phyloP scores from a whole-genome alignment of 78 protist species.

The Dictyostelium capitatum region DNA sequence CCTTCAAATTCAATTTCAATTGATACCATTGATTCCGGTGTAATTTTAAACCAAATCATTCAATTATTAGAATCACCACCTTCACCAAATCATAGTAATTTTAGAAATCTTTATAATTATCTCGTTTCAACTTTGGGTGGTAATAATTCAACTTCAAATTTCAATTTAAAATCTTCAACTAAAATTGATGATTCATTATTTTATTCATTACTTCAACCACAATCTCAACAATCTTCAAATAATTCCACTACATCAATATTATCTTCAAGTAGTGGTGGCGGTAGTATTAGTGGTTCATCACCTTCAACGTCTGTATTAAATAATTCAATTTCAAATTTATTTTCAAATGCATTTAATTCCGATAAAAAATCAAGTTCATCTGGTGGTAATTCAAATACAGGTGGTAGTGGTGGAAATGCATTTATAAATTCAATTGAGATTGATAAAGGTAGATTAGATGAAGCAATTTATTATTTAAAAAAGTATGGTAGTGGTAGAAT shows the following conservation, averaged over 20 bases:
- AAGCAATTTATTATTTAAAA: constrained; percentile 73
- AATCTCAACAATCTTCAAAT: not conserved
- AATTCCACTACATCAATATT: not conserved
- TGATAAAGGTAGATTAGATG: constrained; percentile 45
- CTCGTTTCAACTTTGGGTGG: not conserved
- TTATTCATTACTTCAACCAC: constrained; percentile 32
- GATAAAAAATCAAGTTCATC: not conserved
- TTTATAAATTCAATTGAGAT: not conserved
- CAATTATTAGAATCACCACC: constrained; percentile 80
- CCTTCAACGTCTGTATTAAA: not conserved
- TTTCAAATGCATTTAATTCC: constrained; percentile 12
- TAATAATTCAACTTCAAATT: not conserved
- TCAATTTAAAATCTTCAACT: not conserved
- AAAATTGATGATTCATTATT: constrained; percentile 62
- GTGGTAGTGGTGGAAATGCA: not conserved
- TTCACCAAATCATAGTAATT: constrained; percentile 53
- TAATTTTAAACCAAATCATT: constrained; percentile 70
- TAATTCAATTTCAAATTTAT: constrained; percentile 10
- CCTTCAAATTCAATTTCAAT: constrained; percentile 39
- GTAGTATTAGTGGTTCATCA: not conserved
- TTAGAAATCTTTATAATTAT: constrained; percentile 52
- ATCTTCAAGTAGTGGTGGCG: no score
- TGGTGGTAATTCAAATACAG: no score
- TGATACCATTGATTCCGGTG: constrained; percentile 53
- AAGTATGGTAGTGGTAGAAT: constrained; percentile 65